A percentile compares a stretch with the other conserved stretches of the same genome.
phyloP scores from a whole-genome alignment of 345 rosid genomes.

The Dimocarpus longan region DNA sequence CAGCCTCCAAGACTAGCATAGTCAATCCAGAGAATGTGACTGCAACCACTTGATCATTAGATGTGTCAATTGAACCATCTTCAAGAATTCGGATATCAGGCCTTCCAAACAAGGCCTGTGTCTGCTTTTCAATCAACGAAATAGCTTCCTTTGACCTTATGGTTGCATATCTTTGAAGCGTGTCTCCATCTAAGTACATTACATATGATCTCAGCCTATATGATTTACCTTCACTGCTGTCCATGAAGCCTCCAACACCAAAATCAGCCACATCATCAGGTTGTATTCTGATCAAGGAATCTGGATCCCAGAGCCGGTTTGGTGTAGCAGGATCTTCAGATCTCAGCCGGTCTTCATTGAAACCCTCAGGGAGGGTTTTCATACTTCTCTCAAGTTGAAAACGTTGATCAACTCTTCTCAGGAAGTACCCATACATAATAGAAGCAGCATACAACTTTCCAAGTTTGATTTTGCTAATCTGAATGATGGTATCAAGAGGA shows the following conservation, averaged over 20 bases:
- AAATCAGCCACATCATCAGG: conserved; percentile 42
- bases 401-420: conserved; percentile 85
- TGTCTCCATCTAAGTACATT: conserved; percentile 79
- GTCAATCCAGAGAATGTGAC: conserved; percentile 72
- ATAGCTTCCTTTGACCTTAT: conserved; percentile 90
- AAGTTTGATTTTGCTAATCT: conserved; percentile 86
- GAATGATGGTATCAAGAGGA: conserved; percentile 63
- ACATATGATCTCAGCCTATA: conserved; percentile 76
- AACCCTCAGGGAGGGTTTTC: conserved; percentile 76
- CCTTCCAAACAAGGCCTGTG: conserved; percentile 85
- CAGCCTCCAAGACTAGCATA: conserved; percentile 89
- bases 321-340: conserved; percentile 48
- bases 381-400: conserved; percentile 86
- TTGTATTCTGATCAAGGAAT: conserved; percentile 60
- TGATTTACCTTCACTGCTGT: conserved; percentile 39
- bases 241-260: conserved; percentile 31
- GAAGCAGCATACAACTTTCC: conserved; percentile 95
- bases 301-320: conserved; percentile 71
- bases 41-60: conserved; percentile 60
- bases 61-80: conserved; percentile 72
- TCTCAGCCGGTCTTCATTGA: conserved; percentile 41
- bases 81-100: conserved; percentile 74
- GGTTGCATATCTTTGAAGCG: conserved; percentile 90
- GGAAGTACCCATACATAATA: conserved; percentile 87
- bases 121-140: conserved; percentile 82